Percentiles rank a stretch among this genome's conserved stretches.
These are phyloP conservation scores for Trichoderma asperellum DNA, from an alignment of 2,329 filamentous ascomycete species.

Conservation along the genomic window DNA sequence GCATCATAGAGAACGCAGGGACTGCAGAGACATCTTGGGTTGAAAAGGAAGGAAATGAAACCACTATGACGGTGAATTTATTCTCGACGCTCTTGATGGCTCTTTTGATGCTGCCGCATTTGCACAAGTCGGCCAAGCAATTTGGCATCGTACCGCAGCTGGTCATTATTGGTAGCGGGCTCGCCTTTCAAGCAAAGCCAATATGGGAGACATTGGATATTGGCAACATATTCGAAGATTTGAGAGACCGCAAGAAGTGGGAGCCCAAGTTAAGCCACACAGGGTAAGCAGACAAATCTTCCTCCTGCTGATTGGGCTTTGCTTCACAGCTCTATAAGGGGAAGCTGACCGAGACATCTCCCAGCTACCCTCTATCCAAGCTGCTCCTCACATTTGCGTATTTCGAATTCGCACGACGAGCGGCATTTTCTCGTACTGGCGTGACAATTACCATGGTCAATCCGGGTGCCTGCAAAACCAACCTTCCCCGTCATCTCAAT, in stretches of 20 bases:
- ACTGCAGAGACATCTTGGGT: constrained; percentile 30
- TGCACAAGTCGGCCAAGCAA: constrained; percentile 44
- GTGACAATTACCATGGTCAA: constrained; percentile 39
- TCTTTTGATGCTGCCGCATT: constrained; percentile 47
- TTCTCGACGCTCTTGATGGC: constrained; percentile 52
- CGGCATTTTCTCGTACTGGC: constrained; percentile 35
- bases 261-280: background rate
- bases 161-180: constrained; percentile 38
- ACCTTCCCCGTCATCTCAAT: background rate
- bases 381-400: constrained; percentile 35
- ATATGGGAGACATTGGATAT: background rate
- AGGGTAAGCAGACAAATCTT: background rate
- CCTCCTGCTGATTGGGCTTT: background rate
- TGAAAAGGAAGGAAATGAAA: constrained; percentile 48
- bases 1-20: constrained; percentile 48
- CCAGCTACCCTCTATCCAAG: constrained; percentile 37
- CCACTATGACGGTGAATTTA: constrained; percentile 52
- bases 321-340: background rate
- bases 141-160: constrained; percentile 44
- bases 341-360: background rate
- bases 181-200: background rate
- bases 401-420: constrained; percentile 36
- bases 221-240: background rate
- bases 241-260: constrained; percentile 1
- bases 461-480: constrained; percentile 37